These are phyloP conservation scores for Moniliophthora roreri DNA, from an alignment of 1,284 basidiomycete species.

Conservation along the genomic window DNA sequence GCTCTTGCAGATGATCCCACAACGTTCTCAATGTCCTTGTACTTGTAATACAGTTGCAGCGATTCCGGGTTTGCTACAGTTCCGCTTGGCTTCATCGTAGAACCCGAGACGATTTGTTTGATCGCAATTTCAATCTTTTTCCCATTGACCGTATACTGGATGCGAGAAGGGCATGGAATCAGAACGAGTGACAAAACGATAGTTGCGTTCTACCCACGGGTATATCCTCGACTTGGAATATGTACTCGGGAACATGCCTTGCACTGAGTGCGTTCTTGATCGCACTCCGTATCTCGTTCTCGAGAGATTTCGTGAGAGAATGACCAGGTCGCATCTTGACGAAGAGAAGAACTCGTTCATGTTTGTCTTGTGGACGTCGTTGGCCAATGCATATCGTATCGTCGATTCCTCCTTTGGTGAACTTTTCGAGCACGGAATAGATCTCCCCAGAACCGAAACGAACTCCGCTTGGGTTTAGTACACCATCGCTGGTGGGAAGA, in stretches of 20 bases:
- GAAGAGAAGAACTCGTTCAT: slow-evolving; percentile 86
- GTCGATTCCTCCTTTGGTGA: slow-evolving; percentile 47
- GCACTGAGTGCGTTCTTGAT: slow-evolving; percentile 68
- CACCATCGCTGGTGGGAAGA: slow-evolving; percentile 50
- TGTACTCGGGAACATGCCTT: slow-evolving; percentile 74
- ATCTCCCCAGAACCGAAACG: slow-evolving; percentile 89
- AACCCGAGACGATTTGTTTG: slow-evolving; percentile 69
- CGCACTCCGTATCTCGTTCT: slow-evolving; percentile 51
- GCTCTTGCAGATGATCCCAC: not conserved
- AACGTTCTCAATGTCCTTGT: slow-evolving; percentile 40
- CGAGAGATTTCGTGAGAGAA: slow-evolving; percentile 47
- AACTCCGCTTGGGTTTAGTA: slow-evolving; percentile 82
- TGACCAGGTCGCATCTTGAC: slow-evolving; percentile 67
- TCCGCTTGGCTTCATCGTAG: slow-evolving; percentile 57
- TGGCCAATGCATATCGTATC: slow-evolving; percentile 84
- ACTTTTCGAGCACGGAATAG: slow-evolving; percentile 74
- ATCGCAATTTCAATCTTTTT: slow-evolving; percentile 77
- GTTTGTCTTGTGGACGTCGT: slow-evolving; percentile 65
- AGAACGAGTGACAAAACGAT: not conserved
- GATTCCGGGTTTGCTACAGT: slow-evolving; percentile 70
- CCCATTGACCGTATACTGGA: slow-evolving; percentile 67
- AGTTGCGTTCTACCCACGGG: slow-evolving; percentile 39
- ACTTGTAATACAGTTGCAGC: slow-evolving; percentile 61
- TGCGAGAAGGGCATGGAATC: not conserved
- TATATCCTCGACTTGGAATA: slow-evolving; percentile 62